Evolutionary conservation across 2,329 filamentous ascomycete genomes (phyloP).

Genomic region (Cladosporium sp.): DNA sequence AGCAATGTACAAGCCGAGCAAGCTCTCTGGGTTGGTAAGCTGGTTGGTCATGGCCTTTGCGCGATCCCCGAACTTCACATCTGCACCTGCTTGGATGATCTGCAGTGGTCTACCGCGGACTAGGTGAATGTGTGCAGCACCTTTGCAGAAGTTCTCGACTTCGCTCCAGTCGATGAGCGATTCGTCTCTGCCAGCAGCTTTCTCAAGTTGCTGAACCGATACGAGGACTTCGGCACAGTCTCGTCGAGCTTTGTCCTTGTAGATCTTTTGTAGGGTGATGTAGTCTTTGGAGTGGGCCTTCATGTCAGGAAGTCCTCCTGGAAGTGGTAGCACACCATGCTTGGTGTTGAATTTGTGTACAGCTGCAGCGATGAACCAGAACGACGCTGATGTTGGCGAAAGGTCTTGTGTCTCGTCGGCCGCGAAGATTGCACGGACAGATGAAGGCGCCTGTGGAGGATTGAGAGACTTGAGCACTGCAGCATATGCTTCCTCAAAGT

Average conservation of each 20-base stretch:
- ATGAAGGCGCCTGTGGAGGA: constrained; percentile 65
- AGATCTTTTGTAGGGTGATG: constrained; percentile 86
- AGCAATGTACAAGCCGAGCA: constrained; percentile 53
- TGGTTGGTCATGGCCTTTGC: constrained; percentile 51
- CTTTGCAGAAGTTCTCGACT: constrained; percentile 92
- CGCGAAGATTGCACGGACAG: constrained; percentile 76
- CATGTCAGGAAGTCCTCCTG: constrained; percentile 93
- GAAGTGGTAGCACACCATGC: constrained; percentile 75
- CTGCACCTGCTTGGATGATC: constrained; percentile 46
- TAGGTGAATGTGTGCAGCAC: constrained; percentile 88
- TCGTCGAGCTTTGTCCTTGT: constrained; percentile 81
- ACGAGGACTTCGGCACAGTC: constrained; percentile 75
- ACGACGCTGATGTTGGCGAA: constrained; percentile 58
- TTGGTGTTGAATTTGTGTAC: constrained; percentile 74
- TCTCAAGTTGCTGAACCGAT: constrained; percentile 61
- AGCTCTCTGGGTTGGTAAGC: constrained; percentile 47
- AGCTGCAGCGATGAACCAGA: constrained; percentile 87
- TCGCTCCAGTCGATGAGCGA: constrained; percentile 65
- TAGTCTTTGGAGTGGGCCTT: constrained; percentile 92
- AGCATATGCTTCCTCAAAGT: constrained; percentile 87
- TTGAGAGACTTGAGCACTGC: constrained; percentile 88
- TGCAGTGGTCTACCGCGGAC: constrained; percentile 66
- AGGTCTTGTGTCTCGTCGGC: constrained; percentile 61
- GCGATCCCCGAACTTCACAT: constrained; percentile 40
- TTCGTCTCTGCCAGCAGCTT: constrained; percentile 46